phyloP scores from a whole-genome alignment of 1,284 basidiomycete genomes.

The Veloporphyrellus conicus region DNA sequence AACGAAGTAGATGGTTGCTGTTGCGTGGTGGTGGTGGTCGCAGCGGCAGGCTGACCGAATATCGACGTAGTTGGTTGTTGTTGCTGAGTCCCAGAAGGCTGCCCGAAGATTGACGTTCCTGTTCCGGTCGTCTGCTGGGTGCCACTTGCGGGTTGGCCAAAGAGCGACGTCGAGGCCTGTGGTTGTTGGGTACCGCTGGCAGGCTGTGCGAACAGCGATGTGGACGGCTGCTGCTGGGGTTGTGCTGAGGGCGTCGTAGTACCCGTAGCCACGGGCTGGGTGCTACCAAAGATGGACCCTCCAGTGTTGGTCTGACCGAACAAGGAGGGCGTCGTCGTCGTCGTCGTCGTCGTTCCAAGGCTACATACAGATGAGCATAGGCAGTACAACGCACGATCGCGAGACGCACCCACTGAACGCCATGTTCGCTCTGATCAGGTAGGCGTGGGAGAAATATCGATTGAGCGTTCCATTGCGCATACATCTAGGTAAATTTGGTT shows the following conservation, averaged over 20 bases:
- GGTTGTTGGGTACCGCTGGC: conserved; percentile 16
- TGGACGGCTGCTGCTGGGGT: conserved; percentile 28
- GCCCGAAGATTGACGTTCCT: conserved; percentile 28
- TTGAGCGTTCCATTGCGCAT: too few relatives aligned
- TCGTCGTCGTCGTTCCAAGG: conserved; percentile 18
- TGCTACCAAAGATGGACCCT: conserved; percentile 33
- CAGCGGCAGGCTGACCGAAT: conserved; percentile 20
- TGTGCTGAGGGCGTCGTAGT: conserved; percentile 28
- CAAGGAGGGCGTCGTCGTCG: conserved; percentile 24
- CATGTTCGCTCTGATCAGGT: too few relatives aligned
- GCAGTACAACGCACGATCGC: not conserved
- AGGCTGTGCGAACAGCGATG: conserved; percentile 36
- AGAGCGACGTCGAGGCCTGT: conserved; percentile 11
- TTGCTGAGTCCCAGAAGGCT: conserved; percentile 13
- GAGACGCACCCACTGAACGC: conserved; percentile 21
- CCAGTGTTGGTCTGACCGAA: conserved; percentile 34
- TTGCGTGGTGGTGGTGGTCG: conserved; percentile 1
- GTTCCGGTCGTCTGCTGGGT: conserved; percentile 30
- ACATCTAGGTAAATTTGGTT: too few relatives aligned
- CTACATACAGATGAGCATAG: conserved; percentile 15
- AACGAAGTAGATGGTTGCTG: conserved; percentile 12
- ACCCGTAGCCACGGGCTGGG: conserved; percentile 22
- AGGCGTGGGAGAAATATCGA: too few relatives aligned
- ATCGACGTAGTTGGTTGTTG: conserved; percentile 14
- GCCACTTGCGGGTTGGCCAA: conserved; percentile 19